phyloP scores from a whole-genome alignment of 768 basidiomycete genomes.

The Strobilomyces confusus region DNA sequence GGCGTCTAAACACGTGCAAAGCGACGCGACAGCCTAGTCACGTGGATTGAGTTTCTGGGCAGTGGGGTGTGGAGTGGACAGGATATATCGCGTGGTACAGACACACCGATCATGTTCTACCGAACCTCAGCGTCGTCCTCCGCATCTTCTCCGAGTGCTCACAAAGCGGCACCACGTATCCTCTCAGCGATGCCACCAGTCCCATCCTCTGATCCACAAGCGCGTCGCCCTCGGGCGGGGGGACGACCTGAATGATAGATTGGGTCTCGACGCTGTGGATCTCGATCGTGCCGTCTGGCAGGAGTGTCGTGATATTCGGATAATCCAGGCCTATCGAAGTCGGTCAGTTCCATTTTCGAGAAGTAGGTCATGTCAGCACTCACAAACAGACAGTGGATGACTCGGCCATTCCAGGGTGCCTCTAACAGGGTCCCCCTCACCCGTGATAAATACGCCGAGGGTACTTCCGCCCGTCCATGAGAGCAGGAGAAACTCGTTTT shows the following conservation, averaged over 20 bases:
- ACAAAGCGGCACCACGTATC: constrained; percentile 41
- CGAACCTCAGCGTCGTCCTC: constrained; percentile 28
- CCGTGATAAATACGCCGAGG: constrained; percentile 82
- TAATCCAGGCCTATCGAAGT: constrained; percentile 63
- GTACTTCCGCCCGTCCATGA: constrained; percentile 81
- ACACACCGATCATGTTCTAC: constrained; percentile 25
- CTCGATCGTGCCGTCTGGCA: constrained; percentile 75
- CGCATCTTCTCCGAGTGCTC: constrained; percentile 40
- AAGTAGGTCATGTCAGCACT: constrained; percentile 28
- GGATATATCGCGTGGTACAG: constrained; percentile 3
- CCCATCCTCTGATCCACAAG: constrained; percentile 25
- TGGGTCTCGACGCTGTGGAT: constrained; percentile 80
- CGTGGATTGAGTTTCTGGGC: constrained; percentile 22
- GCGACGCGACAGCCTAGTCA: constrained; percentile 20
- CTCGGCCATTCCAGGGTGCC: constrained; percentile 85
- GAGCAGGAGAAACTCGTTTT: constrained; percentile 80
- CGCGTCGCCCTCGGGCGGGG: constrained; percentile 38
- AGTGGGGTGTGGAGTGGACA: neutral
- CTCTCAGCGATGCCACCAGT: constrained; percentile 30
- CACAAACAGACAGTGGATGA: constrained; percentile 75
- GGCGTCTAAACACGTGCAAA: constrained; percentile 21
- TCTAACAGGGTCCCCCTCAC: constrained; percentile 82
- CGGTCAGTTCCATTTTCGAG: neutral
- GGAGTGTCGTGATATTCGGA: constrained; percentile 73
- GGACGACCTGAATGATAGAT: constrained; percentile 63